Conservation (phyloP, 108 stramenopile genomes). For the Ochromonas danica region DNA sequence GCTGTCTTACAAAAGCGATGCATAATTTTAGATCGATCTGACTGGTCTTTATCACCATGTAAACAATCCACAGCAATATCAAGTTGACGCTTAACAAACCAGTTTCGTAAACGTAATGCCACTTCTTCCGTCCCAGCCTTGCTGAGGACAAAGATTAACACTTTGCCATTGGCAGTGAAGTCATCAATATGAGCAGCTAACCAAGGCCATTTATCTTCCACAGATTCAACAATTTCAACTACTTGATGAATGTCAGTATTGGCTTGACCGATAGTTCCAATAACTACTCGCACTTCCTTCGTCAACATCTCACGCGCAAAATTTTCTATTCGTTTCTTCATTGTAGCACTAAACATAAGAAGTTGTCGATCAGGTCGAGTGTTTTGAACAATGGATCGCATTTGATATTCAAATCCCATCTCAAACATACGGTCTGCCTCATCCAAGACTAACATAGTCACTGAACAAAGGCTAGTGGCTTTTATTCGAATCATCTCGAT, state of each 20-base stretch:
- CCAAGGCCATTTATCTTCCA: conserved; percentile 55
- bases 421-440: conserved; percentile 32
- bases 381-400: conserved; percentile 30
- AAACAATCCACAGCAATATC: conserved; percentile 21
- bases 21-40: conserved; percentile 3
- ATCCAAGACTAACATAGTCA: conserved; percentile 35
- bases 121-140: conserved; percentile 31
- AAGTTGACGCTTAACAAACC: background rate
- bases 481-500: conserved; percentile 26
- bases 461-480: background rate
- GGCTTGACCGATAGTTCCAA: conserved; percentile 47
- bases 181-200: conserved; percentile 24
- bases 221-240: conserved; percentile 44
- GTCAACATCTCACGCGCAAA: conserved; percentile 51
- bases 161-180: conserved; percentile 9
- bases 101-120: background rate
- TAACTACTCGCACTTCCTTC: conserved; percentile 53
- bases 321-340: conserved; percentile 38
- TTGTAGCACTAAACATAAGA: conserved; percentile 7
- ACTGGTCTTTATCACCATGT: conserved; percentile 32
- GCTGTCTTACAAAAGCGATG: background rate
- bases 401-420: conserved; percentile 8
- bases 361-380: conserved; percentile 29
- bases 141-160: conserved; percentile 5
- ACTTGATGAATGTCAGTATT: conserved; percentile 44